These are phyloP conservation scores for Saccharomycopsis oosterbeekiorum DNA, from an alignment of 805 yeast genomes.

Conservation along the genomic window DNA sequence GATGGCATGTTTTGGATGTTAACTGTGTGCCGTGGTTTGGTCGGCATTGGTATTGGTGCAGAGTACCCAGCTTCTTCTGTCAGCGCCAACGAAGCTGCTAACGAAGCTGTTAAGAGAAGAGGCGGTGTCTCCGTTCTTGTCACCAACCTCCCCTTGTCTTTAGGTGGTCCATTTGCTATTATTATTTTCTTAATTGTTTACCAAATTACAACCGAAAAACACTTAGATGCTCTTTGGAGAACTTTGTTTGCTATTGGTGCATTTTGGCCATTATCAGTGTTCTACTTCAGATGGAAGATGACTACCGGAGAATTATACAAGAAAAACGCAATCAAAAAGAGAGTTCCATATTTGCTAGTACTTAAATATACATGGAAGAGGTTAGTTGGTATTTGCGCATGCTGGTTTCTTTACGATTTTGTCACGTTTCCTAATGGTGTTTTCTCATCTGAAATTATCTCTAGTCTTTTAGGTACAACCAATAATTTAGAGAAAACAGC, in stretches of 20 bases:
- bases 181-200: slow-evolving; percentile 59
- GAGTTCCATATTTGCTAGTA: slow-evolving; percentile 50
- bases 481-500: slow-evolving; percentile 45
- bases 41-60: slow-evolving; percentile 74
- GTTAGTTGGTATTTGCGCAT: slow-evolving; percentile 57
- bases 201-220: slow-evolving; percentile 41
- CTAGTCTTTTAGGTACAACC: slow-evolving; percentile 34
- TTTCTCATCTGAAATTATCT: slow-evolving; percentile 52
- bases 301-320: slow-evolving; percentile 55
- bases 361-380: slow-evolving; percentile 60
- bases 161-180: slow-evolving; percentile 74
- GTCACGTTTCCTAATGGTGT: slow-evolving; percentile 75
- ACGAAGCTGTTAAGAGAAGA: slow-evolving; percentile 50
- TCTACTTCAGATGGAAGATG: slow-evolving; percentile 64
- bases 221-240: slow-evolving; percentile 53
- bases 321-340: slow-evolving; percentile 50
- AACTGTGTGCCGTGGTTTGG: slow-evolving; percentile 60
- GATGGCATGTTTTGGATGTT: slow-evolving; percentile 70
- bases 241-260: slow-evolving; percentile 55
- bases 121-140: slow-evolving; percentile 58
- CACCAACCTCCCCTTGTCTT: slow-evolving; percentile 61
- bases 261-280: slow-evolving; percentile 61
- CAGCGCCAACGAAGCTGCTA: slow-evolving; percentile 64
- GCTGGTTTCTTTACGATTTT: slow-evolving; percentile 77
- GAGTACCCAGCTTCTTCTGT: slow-evolving; percentile 66